Percentiles rank a stretch among this genome's conserved stretches.
phyloP scores from a whole-genome alignment of 805 yeast genomes.

The Yamadazyma olivae region DNA sequence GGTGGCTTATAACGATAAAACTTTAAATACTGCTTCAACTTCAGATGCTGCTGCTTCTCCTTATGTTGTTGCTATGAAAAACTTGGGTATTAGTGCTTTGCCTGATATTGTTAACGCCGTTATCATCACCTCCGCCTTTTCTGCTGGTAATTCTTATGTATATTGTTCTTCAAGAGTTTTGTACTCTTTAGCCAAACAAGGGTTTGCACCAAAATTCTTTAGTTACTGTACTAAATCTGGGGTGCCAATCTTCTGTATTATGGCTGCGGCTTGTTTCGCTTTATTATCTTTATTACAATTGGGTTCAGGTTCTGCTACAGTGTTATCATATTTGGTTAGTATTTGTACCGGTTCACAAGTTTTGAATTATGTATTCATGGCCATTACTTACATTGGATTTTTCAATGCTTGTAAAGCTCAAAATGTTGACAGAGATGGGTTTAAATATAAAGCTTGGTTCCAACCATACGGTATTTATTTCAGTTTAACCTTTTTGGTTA shows the following conservation, averaged over 20 bases:
- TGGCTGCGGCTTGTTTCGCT: constrained; percentile 22
- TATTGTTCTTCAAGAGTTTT: constrained; percentile 18
- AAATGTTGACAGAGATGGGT: constrained; percentile 32
- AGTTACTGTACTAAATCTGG: constrained; percentile 15
- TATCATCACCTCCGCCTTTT: constrained; percentile 27
- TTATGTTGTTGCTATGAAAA: constrained; percentile 26
- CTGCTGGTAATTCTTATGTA: constrained; percentile 19
- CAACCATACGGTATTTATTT: constrained; percentile 38
- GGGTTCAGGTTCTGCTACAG: constrained; percentile 27
- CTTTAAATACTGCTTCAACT: constrained; percentile 14
- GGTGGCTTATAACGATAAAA: constrained; percentile 32
- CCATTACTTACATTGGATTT: constrained; percentile 41
- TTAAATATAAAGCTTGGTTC: constrained; percentile 43
- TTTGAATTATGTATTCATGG: constrained; percentile 45
- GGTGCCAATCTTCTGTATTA: constrained; percentile 26
- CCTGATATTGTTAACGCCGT: constrained; percentile 33
- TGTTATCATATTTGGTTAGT: constrained; percentile 44
- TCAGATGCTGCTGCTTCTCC: constrained; percentile 30
- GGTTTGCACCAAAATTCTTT: constrained; percentile 17
- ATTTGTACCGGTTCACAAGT: constrained; percentile 47
- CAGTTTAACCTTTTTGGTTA: constrained; percentile 29
- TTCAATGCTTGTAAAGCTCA: constrained; percentile 40
- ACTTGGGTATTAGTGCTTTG: constrained; percentile 23
- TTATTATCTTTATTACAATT: constrained; percentile 30
- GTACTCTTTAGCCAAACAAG: constrained; percentile 19